Percentiles rank a stretch among this genome's conserved stretches.
Evolutionary conservation across 2,329 filamentous ascomycete genomes (phyloP).

Genomic region (Xylaria hypoxylon): DNA sequence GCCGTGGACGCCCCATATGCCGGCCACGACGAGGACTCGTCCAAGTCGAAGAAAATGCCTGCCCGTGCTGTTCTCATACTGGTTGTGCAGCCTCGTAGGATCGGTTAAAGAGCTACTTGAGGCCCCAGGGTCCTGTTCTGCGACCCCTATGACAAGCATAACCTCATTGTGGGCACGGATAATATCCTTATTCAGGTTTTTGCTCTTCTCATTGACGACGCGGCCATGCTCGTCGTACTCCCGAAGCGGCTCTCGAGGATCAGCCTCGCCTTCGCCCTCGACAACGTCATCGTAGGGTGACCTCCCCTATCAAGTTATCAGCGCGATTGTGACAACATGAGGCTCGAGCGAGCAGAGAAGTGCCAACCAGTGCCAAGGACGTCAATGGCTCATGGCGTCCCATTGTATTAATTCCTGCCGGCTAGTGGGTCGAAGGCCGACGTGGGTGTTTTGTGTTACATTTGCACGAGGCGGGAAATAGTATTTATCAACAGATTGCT

Average conservation of each 20-base stretch:
- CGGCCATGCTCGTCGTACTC: conserved; percentile 67
- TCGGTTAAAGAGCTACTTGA: conserved; percentile 54
- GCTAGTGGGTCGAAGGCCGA: not conserved
- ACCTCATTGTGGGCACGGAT: conserved; percentile 72
- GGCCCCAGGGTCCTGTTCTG: conserved; percentile 63
- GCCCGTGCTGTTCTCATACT: conserved; percentile 62
- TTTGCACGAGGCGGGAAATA: conserved; percentile 1
- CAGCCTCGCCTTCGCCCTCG: conserved; percentile 59
- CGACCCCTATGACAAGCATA: conserved; percentile 72
- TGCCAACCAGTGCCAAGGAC: conserved; percentile 65
- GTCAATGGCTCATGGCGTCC: conserved; percentile 67
- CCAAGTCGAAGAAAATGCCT: conserved; percentile 52
- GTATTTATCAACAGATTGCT: not conserved
- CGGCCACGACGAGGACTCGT: conserved; percentile 56
- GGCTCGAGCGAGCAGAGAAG: not conserved
- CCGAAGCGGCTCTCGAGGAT: conserved; percentile 58
- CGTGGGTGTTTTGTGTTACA: conserved; percentile 18
- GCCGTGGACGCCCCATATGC: conserved; percentile 65
- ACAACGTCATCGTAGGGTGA: conserved; percentile 71
- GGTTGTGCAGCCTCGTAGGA: conserved; percentile 57
- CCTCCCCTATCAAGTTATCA: conserved; percentile 59
- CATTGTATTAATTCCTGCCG: conserved; percentile 54
- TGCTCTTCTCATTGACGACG: conserved; percentile 66
- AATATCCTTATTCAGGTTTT: conserved; percentile 66
- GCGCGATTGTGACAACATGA: not conserved